Conservation (phyloP, 352 stramenopile genomes). For the Paralagenidium karlingii region DNA sequence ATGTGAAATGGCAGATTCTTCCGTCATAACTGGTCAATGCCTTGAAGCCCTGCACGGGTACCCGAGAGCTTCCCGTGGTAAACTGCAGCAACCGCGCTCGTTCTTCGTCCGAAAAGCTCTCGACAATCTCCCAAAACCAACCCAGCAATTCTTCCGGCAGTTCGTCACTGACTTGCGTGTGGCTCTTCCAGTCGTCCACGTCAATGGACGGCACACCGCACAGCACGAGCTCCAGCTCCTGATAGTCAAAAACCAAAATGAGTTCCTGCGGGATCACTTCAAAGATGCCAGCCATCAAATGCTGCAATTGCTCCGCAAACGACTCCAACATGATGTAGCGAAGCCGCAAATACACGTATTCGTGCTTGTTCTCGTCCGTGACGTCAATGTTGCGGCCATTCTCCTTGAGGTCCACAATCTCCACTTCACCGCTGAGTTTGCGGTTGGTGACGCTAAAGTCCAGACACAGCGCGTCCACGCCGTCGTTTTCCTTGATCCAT, state of each 20-base stretch:
- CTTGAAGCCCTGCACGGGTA: conserved; percentile 56
- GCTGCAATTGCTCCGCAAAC: conserved; percentile 89
- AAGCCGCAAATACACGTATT: conserved; percentile 93
- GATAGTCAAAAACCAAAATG: conserved; percentile 74
- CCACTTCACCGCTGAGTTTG: conserved; percentile 59
- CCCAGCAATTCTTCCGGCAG: conserved; percentile 48
- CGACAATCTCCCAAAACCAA: conserved; percentile 65
- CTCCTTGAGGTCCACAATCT: conserved; percentile 75
- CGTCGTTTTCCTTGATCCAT: conserved; percentile 78
- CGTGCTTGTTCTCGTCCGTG: conserved; percentile 96
- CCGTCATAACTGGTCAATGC: conserved; percentile 45
- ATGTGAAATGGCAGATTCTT: conserved; percentile 41
- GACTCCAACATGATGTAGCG: conserved; percentile 94
- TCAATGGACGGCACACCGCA: conserved; percentile 74
- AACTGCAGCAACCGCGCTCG: conserved; percentile 37
- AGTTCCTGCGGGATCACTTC: conserved; percentile 91
- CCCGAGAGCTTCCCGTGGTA: conserved; percentile 35
- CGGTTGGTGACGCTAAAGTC: conserved; percentile 78
- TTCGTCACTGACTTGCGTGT: conserved; percentile 84
- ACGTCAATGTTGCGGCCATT: conserved; percentile 72
- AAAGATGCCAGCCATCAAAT: conserved; percentile 90
- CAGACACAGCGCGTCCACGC: conserved; percentile 56
- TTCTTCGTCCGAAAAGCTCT: conserved; percentile 38
- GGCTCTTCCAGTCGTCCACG: conserved; percentile 67
- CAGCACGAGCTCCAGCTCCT: conserved; percentile 72